Percentiles rank a stretch among this genome's conserved stretches.
phyloP scores from a whole-genome alignment of 108 stramenopile genomes.

The Fistulifera pelliculosa region DNA sequence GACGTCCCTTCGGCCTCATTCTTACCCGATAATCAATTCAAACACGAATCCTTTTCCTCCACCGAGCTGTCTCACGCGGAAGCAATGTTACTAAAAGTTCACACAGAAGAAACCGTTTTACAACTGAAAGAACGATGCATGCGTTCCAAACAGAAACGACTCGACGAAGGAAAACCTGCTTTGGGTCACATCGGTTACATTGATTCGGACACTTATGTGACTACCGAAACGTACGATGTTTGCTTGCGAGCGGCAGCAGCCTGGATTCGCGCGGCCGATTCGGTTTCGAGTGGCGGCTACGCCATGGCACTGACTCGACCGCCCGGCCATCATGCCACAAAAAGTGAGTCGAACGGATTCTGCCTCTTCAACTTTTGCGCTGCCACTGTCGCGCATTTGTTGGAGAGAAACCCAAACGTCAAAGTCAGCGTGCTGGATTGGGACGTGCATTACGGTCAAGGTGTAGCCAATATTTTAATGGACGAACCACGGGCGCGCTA shows the following conservation, averaged over 20 bases:
- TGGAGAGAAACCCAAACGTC: conserved; percentile 9
- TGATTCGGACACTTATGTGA: conserved; percentile 40
- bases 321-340: conserved; percentile 63
- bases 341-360: conserved; percentile 38
- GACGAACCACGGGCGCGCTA: conserved; percentile 20
- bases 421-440: conserved; percentile 46
- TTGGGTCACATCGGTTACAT: conserved; percentile 42
- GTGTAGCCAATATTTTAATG: conserved; percentile 39
- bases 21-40: background rate
- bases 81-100: conserved; percentile 22
- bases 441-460: conserved; percentile 71
- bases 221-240: conserved; percentile 33
- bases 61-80: conserved; percentile 26
- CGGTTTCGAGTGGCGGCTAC: background rate
- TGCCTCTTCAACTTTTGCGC: conserved; percentile 58
- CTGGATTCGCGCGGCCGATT: conserved; percentile 42
- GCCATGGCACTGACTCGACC: conserved; percentile 51
- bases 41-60: conserved; percentile 15
- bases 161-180: conserved; percentile 33
- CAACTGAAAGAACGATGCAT: conserved; percentile 23
- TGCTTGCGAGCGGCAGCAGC: conserved; percentile 38
- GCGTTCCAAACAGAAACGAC: conserved; percentile 17
- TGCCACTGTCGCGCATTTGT: conserved; percentile 30
- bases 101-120: conserved; percentile 19
- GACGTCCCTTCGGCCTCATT: background rate